Base-by-base conservation (phyloP, 805 yeast genomes). In the Yarrowia sp. region DNA sequence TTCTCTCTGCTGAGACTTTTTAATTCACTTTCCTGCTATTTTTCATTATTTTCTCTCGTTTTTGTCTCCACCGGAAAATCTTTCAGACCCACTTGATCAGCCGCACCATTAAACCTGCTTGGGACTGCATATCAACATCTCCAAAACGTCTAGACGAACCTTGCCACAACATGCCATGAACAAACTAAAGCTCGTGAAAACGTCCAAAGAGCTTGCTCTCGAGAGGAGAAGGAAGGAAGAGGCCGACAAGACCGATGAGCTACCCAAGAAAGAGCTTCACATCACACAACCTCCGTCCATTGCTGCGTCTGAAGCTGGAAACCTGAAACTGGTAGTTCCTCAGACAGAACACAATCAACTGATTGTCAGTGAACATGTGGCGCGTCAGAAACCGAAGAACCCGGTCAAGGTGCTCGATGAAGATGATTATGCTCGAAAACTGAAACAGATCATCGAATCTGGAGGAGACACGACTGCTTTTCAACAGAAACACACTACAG, bases 401-500 rank as follows among this genome's bases (percentile, higher is more conserved):
- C 67, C 67, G 10, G 67, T 63, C 67, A 66, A 50, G 10, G 69
- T 71, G 8, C 63, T 76, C 10, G 77, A 75, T 10, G 79, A 76
- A 66, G 78, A 77, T 32, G 73, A 68, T 11, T 76, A 76, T 52
- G 70, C 70, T 2, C 61, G 52, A 8, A 61, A 72, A 10, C 48
- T 76, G 19, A 72, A 74, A 15, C 32, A 67, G 2, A 74, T 77
- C 32, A 72, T 76, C 26, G 56, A 46, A 65, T 56, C 64, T 36
- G 61, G 52, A 46, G 52, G 46, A 12, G 72, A 70, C 19, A 67
- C 63, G 8, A 41, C 52, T 16, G 56, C 61, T 22, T 76, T 73
- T 46, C 78, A 76, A 63, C 72, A 72, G 4, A 72, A 70, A 12
- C 72, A 70, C 42, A 76, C 77, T 1, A 75, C 78, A 1, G 78